phyloP scores from a whole-genome alignment of 129 eudicot species.

The Tagetes erecta region DNA sequence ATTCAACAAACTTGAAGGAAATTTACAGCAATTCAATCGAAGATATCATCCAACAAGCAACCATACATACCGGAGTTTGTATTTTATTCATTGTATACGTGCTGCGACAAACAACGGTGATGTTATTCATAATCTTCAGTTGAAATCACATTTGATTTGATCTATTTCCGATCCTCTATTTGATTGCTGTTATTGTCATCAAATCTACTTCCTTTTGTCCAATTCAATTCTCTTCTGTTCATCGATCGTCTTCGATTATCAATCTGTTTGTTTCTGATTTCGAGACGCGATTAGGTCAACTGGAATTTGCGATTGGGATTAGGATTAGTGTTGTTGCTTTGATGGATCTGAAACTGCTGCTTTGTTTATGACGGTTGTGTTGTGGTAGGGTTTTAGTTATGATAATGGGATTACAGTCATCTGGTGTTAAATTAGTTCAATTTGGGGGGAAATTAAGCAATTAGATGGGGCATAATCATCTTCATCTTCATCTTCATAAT shows the following conservation, averaged over 20 bases:
- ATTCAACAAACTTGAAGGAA: conserved; percentile 6
- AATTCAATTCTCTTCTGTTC: background rate
- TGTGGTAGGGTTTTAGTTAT: background rate
- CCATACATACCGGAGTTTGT: background rate
- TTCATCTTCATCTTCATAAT: no score
- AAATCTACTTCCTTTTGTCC: no score
- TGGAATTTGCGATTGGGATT: background rate
- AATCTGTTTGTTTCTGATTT: conserved; percentile 1
- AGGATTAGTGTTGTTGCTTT: background rate
- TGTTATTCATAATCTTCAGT: background rate
- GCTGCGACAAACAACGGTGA: background rate
- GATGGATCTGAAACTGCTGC: conserved; percentile 9
- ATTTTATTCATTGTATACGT: background rate
- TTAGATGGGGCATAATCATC: no score
- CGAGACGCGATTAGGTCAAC: conserved; percentile 10
- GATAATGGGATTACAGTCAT: conserved; percentile 16
- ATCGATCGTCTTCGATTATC: conserved; percentile 4
- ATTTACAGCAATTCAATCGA: background rate
- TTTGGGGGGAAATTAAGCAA: background rate
- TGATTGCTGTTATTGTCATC: background rate
- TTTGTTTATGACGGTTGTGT: background rate
- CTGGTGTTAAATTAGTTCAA: background rate
- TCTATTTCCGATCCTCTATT: background rate
- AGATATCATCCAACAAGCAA: background rate
- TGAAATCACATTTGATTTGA: background rate